phyloP scores from a whole-genome alignment of 2,329 filamentous ascomycete genomes.

The Pseudogymnoascus sp. region DNA sequence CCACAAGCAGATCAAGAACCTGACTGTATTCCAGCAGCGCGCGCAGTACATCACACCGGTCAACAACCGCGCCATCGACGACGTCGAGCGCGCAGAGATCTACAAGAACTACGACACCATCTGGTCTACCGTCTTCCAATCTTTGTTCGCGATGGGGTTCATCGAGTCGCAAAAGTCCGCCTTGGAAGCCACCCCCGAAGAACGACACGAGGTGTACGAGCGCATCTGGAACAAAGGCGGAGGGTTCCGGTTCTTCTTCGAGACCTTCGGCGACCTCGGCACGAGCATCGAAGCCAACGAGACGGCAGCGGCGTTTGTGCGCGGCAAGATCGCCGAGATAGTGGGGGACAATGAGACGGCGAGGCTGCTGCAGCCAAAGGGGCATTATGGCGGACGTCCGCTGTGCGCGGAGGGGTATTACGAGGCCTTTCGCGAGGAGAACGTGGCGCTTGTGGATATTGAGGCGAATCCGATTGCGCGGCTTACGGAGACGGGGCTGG shows the following conservation, averaged over 20 bases:
- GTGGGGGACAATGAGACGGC: slow-evolving; percentile 22
- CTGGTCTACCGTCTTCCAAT: slow-evolving; percentile 16
- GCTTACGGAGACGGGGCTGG: slow-evolving; percentile 34
- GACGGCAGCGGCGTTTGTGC: slow-evolving; percentile 22
- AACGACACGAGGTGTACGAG: not conserved
- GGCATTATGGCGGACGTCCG: slow-evolving; percentile 24
- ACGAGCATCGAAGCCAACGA: slow-evolving; percentile 23
- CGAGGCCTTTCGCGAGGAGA: slow-evolving; percentile 39
- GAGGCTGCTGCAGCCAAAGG: slow-evolving; percentile 16
- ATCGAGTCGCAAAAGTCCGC: slow-evolving; percentile 23
- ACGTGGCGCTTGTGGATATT: slow-evolving; percentile 41
- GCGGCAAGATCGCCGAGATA: slow-evolving; percentile 21
- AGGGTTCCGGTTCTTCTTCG: slow-evolving; percentile 29
- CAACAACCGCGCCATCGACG: slow-evolving; percentile 8
- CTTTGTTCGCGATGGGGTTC: slow-evolving; percentile 30
- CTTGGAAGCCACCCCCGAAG: slow-evolving; percentile 15
- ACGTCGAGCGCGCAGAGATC: slow-evolving; percentile 16
- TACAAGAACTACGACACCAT: slow-evolving; percentile 14
- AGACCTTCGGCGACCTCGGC: slow-evolving; percentile 22
- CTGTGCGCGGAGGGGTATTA: slow-evolving; percentile 43
- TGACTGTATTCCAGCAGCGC: slow-evolving; percentile 30
- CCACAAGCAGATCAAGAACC: slow-evolving; percentile 33
- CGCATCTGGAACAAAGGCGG: not conserved
- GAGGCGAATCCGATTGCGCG: slow-evolving; percentile 36
- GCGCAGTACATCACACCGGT: slow-evolving; percentile 30